These are phyloP conservation scores for Lodderomyces theae DNA, from an alignment of 1,139 yeast genomes.

Conservation along the genomic window DNA sequence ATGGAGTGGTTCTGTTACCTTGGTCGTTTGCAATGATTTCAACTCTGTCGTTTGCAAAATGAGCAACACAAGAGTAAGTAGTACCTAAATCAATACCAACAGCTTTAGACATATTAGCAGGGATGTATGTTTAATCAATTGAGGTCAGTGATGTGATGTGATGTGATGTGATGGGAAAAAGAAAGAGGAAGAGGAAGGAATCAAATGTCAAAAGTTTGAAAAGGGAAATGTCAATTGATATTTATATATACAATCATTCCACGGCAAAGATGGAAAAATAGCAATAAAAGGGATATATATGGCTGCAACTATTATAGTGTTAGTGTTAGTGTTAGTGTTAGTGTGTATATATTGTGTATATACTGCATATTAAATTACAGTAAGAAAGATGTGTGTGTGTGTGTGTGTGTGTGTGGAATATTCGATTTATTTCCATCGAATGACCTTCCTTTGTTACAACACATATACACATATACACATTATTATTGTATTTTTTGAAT, in stretches of 20 bases:
- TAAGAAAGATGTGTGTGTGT: no score
- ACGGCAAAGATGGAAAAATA: no score
- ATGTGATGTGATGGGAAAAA: background rate
- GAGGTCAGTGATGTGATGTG: background rate
- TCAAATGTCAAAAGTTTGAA: no score
- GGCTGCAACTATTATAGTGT: background rate
- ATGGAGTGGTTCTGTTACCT: slow-evolving; percentile 86
- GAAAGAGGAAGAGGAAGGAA: background rate
- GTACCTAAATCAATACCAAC: slow-evolving; percentile 86
- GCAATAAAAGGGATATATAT: background rate
- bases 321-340: no score
- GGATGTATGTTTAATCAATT: background rate
- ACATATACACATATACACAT: no score
- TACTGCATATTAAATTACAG: slow-evolving; percentile 2
- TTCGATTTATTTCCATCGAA: background rate
- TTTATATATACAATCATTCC: background rate
- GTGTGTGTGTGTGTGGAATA: background rate
- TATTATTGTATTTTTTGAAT: no score
- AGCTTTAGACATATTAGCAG: slow-evolving; percentile 55
- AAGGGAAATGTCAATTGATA: background rate
- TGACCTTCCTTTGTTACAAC: background rate
- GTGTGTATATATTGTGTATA: no score
- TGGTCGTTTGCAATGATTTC: slow-evolving; percentile 59
- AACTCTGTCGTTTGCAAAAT: slow-evolving; percentile 69
- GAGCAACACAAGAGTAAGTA: slow-evolving; percentile 83